Percentiles rank a stretch among this genome's conserved stretches.
Evolutionary conservation across 2,329 filamentous ascomycete genomes (phyloP).

Genomic region (Onygena corvina): DNA sequence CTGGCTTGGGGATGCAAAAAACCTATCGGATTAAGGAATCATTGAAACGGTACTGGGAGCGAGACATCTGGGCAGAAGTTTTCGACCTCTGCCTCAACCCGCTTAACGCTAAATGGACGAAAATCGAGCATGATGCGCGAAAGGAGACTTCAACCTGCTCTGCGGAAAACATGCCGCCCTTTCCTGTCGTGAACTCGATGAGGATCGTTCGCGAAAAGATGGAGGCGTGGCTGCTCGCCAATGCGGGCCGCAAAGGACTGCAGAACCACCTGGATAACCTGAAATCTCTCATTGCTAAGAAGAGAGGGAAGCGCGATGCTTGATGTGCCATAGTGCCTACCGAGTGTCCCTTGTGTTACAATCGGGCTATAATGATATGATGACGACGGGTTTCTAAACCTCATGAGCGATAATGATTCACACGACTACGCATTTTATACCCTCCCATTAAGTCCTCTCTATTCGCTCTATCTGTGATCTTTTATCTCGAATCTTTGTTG

Average conservation of each 20-base stretch:
- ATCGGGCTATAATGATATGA: too few relatives aligned
- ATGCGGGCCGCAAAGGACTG: conserved; percentile 66
- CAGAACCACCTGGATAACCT: conserved; percentile 48
- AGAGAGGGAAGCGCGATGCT: conserved; percentile 18
- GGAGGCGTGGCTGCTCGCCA: conserved; percentile 69
- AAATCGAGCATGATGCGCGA: conserved; percentile 40
- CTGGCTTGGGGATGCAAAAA: conserved; percentile 31
- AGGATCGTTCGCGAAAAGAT: conserved; percentile 58
- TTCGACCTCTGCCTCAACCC: conserved; percentile 86
- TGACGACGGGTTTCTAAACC: not conserved
- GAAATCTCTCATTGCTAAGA: conserved; percentile 54
- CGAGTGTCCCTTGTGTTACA: not conserved
- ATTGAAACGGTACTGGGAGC: conserved; percentile 94
- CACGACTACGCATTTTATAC: too few relatives aligned
- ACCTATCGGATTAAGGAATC: conserved; percentile 70
- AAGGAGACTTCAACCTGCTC: not conserved
- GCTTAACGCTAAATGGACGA: conserved; percentile 43
- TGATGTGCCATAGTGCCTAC: not conserved
- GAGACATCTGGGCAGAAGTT: conserved; percentile 70
- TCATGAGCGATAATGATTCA: too few relatives aligned
- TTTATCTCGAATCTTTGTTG: too few relatives aligned
- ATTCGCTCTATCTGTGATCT: too few relatives aligned
- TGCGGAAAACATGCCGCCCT: not conserved
- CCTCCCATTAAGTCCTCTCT: too few relatives aligned
- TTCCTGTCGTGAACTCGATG: conserved; percentile 60